phyloP scores from a whole-genome alignment of 176 grass and related monocot genomes.

The Oryza brachyantha region DNA sequence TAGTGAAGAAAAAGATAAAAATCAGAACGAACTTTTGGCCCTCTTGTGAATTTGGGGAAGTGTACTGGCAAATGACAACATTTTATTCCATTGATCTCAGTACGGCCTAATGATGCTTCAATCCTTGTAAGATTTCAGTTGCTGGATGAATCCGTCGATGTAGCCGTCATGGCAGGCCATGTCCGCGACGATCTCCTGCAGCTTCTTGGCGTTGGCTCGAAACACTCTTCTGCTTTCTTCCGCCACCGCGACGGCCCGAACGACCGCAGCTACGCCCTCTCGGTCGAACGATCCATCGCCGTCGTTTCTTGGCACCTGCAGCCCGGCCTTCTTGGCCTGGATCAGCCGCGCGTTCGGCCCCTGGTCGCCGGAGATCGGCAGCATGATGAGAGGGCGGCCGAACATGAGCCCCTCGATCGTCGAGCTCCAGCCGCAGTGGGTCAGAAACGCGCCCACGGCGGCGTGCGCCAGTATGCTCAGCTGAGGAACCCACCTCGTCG shows the following conservation, averaged over 20 bases:
- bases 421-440: conserved; percentile 52
- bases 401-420: conserved; percentile 43
- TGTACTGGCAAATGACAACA: background rate
- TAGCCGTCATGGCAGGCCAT: conserved; percentile 19
- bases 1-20: too few relatives aligned
- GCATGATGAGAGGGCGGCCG: conserved; percentile 42
- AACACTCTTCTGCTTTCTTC: conserved; percentile 27
- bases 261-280: conserved; percentile 11
- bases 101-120: background rate
- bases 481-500: conserved; percentile 47
- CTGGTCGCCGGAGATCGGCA: conserved; percentile 37
- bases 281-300: conserved; percentile 28
- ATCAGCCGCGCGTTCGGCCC: conserved; percentile 28
- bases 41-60: too few relatives aligned
- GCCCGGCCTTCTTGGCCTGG: conserved; percentile 22
- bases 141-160: conserved; percentile 38
- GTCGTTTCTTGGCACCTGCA: conserved; percentile 31
- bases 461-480: conserved; percentile 24
- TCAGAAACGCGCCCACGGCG: conserved; percentile 41
- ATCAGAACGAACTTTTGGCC: too few relatives aligned
- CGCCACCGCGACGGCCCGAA: conserved; percentile 26
- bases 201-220: conserved; percentile 20
- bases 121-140: conserved; percentile 4
- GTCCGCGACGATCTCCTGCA: conserved; percentile 31
- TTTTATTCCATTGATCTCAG: background rate